Evolutionary conservation across 441 rosid genomes (phyloP).

Genomic region (Jatropha podagrica): DNA sequence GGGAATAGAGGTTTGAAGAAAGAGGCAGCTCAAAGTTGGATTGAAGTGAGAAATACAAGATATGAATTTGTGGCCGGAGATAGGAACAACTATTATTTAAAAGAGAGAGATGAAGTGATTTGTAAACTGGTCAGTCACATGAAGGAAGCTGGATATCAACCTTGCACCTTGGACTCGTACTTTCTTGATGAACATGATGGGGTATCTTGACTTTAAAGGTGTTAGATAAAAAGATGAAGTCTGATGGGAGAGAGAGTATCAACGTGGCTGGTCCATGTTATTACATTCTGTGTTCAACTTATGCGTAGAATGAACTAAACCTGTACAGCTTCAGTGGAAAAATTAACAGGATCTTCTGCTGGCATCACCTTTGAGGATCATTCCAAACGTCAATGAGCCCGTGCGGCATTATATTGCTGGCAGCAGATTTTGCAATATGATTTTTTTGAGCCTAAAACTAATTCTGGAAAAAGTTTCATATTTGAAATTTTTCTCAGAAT

Average conservation of each 20-base stretch:
- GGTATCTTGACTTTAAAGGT: background rate
- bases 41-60: conserved; percentile 38
- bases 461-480: too few species aligned
- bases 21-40: conserved; percentile 45
- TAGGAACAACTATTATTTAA: conserved; percentile 26
- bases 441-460: too few species aligned
- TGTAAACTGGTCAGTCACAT: conserved; percentile 28
- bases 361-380: background rate
- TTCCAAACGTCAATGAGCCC: too few species aligned
- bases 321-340: background rate
- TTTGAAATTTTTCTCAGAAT: too few species aligned
- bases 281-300: background rate
- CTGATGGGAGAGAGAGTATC: background rate
- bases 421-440: too few species aligned
- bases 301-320: background rate
- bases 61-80: conserved; percentile 40
- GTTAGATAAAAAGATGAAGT: background rate
- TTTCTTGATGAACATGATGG: conserved; percentile 12
- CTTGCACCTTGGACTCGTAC: conserved; percentile 1
- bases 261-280: background rate
- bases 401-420: too few species aligned
- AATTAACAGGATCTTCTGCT: background rate
- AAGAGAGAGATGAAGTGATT: conserved; percentile 26
- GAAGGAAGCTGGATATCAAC: conserved; percentile 32
- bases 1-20: conserved; percentile 34